These are phyloP conservation scores for Leishmania martiniquensis DNA, from an alignment of 208 protist genomes.

Conservation along the genomic window DNA sequence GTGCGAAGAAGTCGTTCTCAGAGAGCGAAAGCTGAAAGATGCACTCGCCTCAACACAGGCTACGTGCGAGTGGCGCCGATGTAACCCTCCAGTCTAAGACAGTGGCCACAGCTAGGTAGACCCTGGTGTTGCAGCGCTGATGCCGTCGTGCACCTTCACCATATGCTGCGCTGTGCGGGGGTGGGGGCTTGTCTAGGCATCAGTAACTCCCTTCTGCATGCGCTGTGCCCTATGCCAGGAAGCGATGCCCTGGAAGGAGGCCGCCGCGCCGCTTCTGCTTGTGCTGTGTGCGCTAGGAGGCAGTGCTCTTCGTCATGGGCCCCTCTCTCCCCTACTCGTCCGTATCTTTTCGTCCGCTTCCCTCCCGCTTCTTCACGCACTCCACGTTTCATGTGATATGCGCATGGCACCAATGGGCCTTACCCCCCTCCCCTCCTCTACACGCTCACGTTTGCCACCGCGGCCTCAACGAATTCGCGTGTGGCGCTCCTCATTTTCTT, in stretches of 20 bases:
- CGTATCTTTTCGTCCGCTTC: not conserved
- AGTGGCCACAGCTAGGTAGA: not conserved
- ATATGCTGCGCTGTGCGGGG: not conserved
- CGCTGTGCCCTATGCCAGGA: not conserved
- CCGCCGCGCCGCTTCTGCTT: too few relatives aligned
- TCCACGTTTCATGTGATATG: not conserved
- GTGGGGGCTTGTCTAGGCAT: not conserved
- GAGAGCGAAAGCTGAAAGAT: not conserved
- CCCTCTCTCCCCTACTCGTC: not conserved
- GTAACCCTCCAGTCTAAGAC: not conserved
- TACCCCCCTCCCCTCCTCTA: not conserved
- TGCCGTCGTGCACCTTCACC: not conserved
- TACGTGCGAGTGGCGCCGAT: not conserved
- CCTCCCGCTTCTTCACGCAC: slow-evolving; percentile 4
- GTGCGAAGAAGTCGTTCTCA: not conserved
- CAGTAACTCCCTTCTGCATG: not conserved
- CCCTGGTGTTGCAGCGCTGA: not conserved
- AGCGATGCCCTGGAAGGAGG: not conserved
- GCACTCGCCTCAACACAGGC: not conserved
- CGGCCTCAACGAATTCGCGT: not conserved
- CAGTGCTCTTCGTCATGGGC: not conserved
- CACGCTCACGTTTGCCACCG: not conserved
- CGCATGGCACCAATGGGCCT: not conserved
- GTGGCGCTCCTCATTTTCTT: not conserved
- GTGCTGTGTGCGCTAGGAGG: not conserved